Evolutionary conservation across 257 asterid species (phyloP).

Genomic region (Forsythia suspensa): DNA sequence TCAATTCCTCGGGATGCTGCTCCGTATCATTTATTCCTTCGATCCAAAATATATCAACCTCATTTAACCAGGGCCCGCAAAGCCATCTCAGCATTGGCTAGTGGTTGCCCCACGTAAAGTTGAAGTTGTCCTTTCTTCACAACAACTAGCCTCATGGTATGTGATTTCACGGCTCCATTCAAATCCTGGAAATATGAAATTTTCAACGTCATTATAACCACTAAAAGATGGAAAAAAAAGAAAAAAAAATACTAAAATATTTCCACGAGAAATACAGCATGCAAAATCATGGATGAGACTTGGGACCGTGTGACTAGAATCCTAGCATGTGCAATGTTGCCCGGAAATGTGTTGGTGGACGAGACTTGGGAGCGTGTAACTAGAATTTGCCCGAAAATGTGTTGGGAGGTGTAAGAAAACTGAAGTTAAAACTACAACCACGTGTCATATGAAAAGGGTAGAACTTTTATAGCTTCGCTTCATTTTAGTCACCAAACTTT

Average conservation of each 20-base stretch:
- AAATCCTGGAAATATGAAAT: slow-evolving; percentile 55
- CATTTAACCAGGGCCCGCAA: slow-evolving; percentile 49
- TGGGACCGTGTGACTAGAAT: too few relatives aligned
- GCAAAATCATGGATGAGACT: neutral
- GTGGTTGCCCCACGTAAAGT: slow-evolving; percentile 90
- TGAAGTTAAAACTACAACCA: too few relatives aligned
- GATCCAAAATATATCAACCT: slow-evolving; percentile 14
- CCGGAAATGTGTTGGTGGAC: neutral
- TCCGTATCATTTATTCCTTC: neutral
- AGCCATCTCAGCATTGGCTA: slow-evolving; percentile 74
- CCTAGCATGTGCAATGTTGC: neutral
- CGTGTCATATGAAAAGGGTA: too few relatives aligned
- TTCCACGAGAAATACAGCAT: neutral
- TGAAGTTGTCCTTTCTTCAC: slow-evolving; percentile 80
- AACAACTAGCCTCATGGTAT: slow-evolving; percentile 47
- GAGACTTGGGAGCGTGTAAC: too few relatives aligned
- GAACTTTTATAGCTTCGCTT: too few relatives aligned
- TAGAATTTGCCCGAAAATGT: neutral
- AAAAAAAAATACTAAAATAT: neutral
- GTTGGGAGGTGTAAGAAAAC: neutral
- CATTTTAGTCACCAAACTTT: too few relatives aligned
- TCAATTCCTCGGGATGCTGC: neutral
- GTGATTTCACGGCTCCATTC: slow-evolving; percentile 41
- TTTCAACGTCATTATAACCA: neutral
- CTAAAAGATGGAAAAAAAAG: neutral